Evolutionary conservation across 1,284 basidiomycete species (phyloP).

Genomic region (Austroboletus novae-zelandiae): DNA sequence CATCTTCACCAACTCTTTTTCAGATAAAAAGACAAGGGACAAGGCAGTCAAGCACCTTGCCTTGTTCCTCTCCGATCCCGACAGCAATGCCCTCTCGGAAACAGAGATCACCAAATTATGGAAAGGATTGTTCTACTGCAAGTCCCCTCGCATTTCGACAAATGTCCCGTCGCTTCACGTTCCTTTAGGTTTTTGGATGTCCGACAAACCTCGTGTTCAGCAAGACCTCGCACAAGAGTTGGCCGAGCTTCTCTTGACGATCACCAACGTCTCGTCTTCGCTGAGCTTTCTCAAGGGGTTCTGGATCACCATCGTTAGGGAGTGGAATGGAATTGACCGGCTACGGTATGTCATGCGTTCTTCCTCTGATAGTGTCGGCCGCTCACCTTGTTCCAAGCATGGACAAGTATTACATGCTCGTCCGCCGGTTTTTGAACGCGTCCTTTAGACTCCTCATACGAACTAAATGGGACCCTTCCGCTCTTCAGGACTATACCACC

Average conservation of each 20-base stretch:
- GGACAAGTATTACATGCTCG: slow-evolving; percentile 97
- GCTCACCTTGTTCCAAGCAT: slow-evolving; percentile 52
- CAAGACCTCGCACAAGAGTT: slow-evolving; percentile 88
- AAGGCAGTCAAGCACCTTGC: slow-evolving; percentile 80
- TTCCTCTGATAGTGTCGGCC: not conserved
- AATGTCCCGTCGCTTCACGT: slow-evolving; percentile 5
- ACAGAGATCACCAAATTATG: slow-evolving; percentile 89
- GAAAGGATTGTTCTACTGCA: slow-evolving; percentile 98
- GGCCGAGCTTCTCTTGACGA: slow-evolving; percentile 75
- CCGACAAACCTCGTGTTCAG: slow-evolving; percentile 96
- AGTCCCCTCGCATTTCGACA: slow-evolving; percentile 27
- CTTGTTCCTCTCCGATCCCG: slow-evolving; percentile 68
- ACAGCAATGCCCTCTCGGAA: slow-evolving; percentile 55
- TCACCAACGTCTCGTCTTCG: slow-evolving; percentile 58
- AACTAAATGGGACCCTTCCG: slow-evolving; percentile 61
- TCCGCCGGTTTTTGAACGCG: slow-evolving; percentile 84
- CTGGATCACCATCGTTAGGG: slow-evolving; percentile 85
- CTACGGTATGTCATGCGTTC: slow-evolving; percentile 57
- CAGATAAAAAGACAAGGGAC: slow-evolving; percentile 88
- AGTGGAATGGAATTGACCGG: slow-evolving; percentile 92
- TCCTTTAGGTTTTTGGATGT: slow-evolving; percentile 94
- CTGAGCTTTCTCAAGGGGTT: slow-evolving; percentile 84
- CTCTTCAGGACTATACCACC: slow-evolving; percentile 60
- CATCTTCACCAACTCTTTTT: slow-evolving; percentile 18
- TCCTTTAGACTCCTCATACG: slow-evolving; percentile 79